phyloP scores from a whole-genome alignment of 2,329 filamentous ascomycete genomes.

The Mariannaea sp. region DNA sequence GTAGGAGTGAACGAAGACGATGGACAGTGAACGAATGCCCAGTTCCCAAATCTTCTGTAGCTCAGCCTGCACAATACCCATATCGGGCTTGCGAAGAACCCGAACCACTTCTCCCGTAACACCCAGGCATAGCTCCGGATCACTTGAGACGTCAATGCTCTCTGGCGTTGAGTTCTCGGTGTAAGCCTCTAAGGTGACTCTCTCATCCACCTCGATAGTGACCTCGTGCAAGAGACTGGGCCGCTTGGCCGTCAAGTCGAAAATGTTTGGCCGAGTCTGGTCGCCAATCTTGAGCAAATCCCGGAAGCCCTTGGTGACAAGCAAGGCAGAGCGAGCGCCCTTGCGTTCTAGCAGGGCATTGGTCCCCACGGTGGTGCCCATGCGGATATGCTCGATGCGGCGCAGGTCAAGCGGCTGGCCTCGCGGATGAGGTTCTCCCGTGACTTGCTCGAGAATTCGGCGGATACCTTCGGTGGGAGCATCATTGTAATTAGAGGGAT shows the following conservation, averaged over 20 bases:
- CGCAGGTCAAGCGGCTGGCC: constrained; percentile 41
- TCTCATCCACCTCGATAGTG: constrained; percentile 86
- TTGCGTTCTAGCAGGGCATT: constrained; percentile 75
- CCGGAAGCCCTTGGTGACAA: constrained; percentile 69
- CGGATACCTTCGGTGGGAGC: constrained; percentile 76
- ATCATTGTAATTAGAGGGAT: constrained; percentile 72
- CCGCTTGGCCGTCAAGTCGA: constrained; percentile 85
- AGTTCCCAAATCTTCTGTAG: constrained; percentile 64
- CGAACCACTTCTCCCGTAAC: constrained; percentile 70
- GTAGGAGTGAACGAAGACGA: constrained; percentile 76
- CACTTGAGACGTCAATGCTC: constrained; percentile 23
- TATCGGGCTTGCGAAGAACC: constrained; percentile 63
- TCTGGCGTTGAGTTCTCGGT: constrained; percentile 59
- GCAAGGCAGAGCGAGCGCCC: constrained; percentile 70
- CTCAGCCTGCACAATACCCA: constrained; percentile 56
- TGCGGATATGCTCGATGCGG: constrained; percentile 66
- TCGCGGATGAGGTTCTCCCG: constrained; percentile 39
- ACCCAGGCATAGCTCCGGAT: constrained; percentile 65
- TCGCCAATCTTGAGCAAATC: constrained; percentile 89
- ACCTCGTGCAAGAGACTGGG: constrained; percentile 82
- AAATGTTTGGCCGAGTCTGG: constrained; percentile 87
- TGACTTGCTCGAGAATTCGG: constrained; percentile 42
- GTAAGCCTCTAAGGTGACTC: constrained; percentile 82
- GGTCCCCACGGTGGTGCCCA: constrained; percentile 78
- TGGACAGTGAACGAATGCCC: constrained; percentile 57